Evolutionary conservation across 805 yeast species (phyloP).

Genomic region (Myxozyma kluyveri): DNA sequence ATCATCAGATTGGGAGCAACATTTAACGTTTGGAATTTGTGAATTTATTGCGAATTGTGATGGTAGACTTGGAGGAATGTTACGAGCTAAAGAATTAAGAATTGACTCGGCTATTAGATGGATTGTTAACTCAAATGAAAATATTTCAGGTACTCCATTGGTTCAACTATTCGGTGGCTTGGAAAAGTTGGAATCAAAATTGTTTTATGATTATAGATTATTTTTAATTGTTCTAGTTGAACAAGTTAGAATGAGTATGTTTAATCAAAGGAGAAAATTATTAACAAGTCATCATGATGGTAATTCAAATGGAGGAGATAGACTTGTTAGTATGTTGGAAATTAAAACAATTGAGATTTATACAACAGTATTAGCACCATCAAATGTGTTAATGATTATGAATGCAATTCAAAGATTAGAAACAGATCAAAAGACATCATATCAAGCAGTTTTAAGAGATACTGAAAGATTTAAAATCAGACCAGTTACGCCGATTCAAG

Average conservation of each 20-base stretch:
- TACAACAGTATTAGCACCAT: constrained; percentile 80
- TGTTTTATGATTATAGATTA: constrained; percentile 81
- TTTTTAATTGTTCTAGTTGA: constrained; percentile 63
- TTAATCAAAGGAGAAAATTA: constrained; percentile 72
- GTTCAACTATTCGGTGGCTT: constrained; percentile 61
- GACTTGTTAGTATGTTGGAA: constrained; percentile 40
- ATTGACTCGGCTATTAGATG: constrained; percentile 70
- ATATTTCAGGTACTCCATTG: constrained; percentile 58
- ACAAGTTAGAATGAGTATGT: constrained; percentile 52
- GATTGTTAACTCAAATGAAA: constrained; percentile 45
- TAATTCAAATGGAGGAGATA: constrained; percentile 45
- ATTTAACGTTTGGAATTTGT: constrained; percentile 59
- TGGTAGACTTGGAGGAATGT: constrained; percentile 77
- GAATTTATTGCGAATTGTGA: constrained; percentile 51
- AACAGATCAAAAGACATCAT: constrained; percentile 69
- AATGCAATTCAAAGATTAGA: constrained; percentile 67
- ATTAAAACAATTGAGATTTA: constrained; percentile 57
- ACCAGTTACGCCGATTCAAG: neutral
- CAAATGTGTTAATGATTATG: constrained; percentile 74
- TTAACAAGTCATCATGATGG: constrained; percentile 48
- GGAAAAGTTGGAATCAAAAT: constrained; percentile 53
- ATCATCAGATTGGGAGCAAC: constrained; percentile 66
- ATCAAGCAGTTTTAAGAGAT: constrained; percentile 69
- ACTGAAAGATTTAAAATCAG: constrained; percentile 42
- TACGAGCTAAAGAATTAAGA: constrained; percentile 51